Percentiles rank a stretch among this genome's conserved stretches.
phyloP scores from a whole-genome alignment of 2,329 filamentous ascomycete species.

The Penicillium sumatraense region DNA sequence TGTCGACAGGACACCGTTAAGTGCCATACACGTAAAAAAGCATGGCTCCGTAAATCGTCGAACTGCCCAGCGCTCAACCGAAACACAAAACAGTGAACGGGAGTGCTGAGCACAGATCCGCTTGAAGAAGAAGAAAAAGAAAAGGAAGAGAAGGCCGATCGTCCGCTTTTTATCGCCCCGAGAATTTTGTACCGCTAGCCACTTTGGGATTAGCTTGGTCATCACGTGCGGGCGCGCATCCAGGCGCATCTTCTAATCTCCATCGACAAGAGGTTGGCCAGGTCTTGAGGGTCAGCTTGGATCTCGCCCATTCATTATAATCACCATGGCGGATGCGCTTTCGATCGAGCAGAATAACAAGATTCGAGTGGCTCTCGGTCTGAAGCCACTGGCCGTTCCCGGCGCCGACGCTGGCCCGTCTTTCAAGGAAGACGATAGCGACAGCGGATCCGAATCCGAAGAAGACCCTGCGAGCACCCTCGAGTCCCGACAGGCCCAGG shows the following conservation, averaged over 20 bases:
- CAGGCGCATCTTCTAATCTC: conserved; percentile 4
- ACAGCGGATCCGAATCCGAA: conserved; percentile 39
- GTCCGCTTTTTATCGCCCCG: conserved; percentile 25
- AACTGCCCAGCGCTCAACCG: conserved; percentile 85
- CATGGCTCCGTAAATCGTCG: conserved; percentile 84
- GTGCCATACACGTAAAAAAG: conserved; percentile 60
- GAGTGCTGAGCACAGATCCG: conserved; percentile 88
- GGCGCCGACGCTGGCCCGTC: conserved; percentile 61
- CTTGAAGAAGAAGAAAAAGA: conserved; percentile 49
- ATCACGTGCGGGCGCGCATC: conserved; percentile 21
- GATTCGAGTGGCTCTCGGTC: conserved; percentile 83
- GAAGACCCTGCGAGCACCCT: conserved; percentile 80
- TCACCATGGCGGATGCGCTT: conserved; percentile 59
- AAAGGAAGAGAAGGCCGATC: conserved; percentile 31
- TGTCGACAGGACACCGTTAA: conserved; percentile 91
- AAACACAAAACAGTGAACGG: conserved; percentile 65
- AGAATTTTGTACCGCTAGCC: conserved; percentile 35
- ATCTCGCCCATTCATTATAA: conserved; percentile 4
- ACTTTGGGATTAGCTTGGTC: background rate
- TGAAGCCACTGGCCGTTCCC: conserved; percentile 86
- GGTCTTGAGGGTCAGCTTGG: conserved; percentile 2
- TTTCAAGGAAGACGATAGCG: conserved; percentile 59
- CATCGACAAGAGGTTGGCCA: background rate
- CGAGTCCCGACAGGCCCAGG: conserved; percentile 63
- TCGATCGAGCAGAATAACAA: conserved; percentile 94